Conservation (phyloP, 1,139 yeast species). For the Pichia sp. region DNA sequence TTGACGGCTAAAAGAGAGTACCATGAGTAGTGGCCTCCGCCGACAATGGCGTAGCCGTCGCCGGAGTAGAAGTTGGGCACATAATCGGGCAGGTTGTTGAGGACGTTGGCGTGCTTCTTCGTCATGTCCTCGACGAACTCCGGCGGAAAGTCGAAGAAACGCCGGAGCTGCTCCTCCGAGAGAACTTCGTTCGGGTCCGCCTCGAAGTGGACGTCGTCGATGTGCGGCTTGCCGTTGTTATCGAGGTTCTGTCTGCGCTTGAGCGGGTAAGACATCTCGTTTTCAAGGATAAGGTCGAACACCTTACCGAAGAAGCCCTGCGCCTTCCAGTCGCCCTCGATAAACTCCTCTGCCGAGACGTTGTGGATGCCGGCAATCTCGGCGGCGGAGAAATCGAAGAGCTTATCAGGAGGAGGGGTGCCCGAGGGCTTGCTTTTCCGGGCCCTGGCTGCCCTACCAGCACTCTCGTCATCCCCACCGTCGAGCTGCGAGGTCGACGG, state of each 20-base stretch:
- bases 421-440: too few species aligned
- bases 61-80: slow-evolving; percentile 46
- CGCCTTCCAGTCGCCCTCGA: slow-evolving; percentile 27
- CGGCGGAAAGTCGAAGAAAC: slow-evolving; percentile 25
- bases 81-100: slow-evolving; percentile 25
- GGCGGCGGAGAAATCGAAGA: not conserved
- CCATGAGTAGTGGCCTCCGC: slow-evolving; percentile 77
- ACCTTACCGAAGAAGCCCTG: slow-evolving; percentile 28
- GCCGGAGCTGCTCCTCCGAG: slow-evolving; percentile 23
- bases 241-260: slow-evolving; percentile 19
- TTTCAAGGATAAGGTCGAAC: slow-evolving; percentile 26
- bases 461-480: too few species aligned
- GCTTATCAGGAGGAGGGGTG: not conserved
- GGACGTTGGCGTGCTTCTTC: slow-evolving; percentile 27
- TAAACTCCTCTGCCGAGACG: slow-evolving; percentile 21
- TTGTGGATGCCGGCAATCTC: slow-evolving; percentile 1
- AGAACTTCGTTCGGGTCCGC: slow-evolving; percentile 22
- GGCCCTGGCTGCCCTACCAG: too few species aligned
- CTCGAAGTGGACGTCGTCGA: slow-evolving; percentile 26
- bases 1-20: slow-evolving; percentile 60
- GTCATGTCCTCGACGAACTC: slow-evolving; percentile 28
- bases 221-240: slow-evolving; percentile 23
- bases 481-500: too few species aligned
- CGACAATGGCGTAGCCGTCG: slow-evolving; percentile 74
- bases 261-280: slow-evolving; percentile 26